These are phyloP conservation scores for Lotmaria passim DNA, from an alignment of 208 protist species.

Conservation along the genomic window DNA sequence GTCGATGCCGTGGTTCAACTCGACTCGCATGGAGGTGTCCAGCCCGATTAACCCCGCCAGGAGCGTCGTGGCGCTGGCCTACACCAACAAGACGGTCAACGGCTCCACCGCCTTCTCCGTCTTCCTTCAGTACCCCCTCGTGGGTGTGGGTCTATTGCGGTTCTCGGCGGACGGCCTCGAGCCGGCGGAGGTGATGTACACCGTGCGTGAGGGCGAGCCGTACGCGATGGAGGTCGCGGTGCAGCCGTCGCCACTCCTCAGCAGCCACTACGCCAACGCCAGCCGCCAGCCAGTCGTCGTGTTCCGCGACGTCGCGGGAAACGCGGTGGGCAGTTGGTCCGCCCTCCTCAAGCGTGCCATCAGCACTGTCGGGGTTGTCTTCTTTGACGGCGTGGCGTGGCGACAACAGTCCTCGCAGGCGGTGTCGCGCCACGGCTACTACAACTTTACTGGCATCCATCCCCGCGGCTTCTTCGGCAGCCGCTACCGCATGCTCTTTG, in stretches of 20 bases:
- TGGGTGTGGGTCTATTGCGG: constrained; percentile 33
- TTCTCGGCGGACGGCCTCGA: constrained; percentile 29
- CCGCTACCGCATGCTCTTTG: constrained; percentile 31
- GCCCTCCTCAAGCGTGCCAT: neutral
- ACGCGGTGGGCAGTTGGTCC: constrained; percentile 27
- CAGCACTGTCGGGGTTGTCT: constrained; percentile 8
- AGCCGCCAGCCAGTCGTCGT: constrained; percentile 39
- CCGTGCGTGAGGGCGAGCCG: constrained; percentile 39
- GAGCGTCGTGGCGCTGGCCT: constrained; percentile 40
- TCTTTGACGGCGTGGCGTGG: constrained; percentile 31
- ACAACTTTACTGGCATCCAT: constrained; percentile 32
- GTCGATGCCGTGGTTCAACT: constrained; percentile 40
- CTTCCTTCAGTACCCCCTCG: constrained; percentile 44
- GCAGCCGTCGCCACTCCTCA: constrained; percentile 30
- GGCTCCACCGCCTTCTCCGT: constrained; percentile 41
- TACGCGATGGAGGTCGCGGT: constrained; percentile 31
- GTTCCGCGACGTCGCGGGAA: constrained; percentile 42
- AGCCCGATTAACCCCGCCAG: constrained; percentile 22
- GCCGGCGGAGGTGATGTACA: constrained; percentile 21
- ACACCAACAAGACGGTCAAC: constrained; percentile 42
- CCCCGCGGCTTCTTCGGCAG: constrained; percentile 34
- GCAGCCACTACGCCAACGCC: constrained; percentile 17
- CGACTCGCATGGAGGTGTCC: constrained; percentile 36
- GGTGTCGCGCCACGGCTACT: constrained; percentile 19
- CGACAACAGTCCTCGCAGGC: neutral